Evolutionary conservation across 768 basidiomycete genomes (phyloP).

Genomic region (Tricholoma sp.): DNA sequence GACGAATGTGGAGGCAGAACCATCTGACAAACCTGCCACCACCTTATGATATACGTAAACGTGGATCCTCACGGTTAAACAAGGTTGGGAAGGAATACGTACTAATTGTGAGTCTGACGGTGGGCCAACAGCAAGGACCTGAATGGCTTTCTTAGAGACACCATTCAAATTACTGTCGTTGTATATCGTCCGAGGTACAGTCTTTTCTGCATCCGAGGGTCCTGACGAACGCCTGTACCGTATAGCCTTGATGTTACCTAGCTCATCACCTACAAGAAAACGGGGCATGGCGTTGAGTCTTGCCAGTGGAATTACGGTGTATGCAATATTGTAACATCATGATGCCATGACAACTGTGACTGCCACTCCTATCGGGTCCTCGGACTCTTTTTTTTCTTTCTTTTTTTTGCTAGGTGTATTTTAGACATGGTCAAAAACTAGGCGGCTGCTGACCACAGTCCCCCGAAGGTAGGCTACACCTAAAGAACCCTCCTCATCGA

Average conservation of each 20-base stretch:
- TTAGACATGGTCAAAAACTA: no score
- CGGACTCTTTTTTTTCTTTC: no score
- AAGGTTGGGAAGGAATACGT: constrained; percentile 17
- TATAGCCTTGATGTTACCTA: constrained; percentile 68
- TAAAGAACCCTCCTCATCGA: no score
- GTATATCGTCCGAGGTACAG: constrained; percentile 10
- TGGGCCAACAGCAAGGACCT: constrained; percentile 26
- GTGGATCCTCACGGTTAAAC: not conserved
- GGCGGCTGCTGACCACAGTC: no score
- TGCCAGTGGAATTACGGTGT: no score
- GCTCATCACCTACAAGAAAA: constrained; percentile 74
- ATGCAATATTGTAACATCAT: no score
- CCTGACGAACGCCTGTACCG: constrained; percentile 25
- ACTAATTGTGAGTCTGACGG: constrained; percentile 31
- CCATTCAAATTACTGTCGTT: constrained; percentile 29
- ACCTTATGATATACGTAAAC: constrained; percentile 37
- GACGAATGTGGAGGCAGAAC: constrained; percentile 41
- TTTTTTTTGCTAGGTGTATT: no score
- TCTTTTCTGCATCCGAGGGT: constrained; percentile 27
- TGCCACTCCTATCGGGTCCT: no score
- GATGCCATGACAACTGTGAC: no score
- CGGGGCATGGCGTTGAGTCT: constrained; percentile 37
- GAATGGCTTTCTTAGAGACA: constrained; percentile 28
- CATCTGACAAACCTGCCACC: constrained; percentile 59
- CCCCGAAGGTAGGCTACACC: no score